Evolutionary conservation across 2,329 filamentous ascomycete genomes (phyloP).

Genomic region (Aspergillus phoenicis): DNA sequence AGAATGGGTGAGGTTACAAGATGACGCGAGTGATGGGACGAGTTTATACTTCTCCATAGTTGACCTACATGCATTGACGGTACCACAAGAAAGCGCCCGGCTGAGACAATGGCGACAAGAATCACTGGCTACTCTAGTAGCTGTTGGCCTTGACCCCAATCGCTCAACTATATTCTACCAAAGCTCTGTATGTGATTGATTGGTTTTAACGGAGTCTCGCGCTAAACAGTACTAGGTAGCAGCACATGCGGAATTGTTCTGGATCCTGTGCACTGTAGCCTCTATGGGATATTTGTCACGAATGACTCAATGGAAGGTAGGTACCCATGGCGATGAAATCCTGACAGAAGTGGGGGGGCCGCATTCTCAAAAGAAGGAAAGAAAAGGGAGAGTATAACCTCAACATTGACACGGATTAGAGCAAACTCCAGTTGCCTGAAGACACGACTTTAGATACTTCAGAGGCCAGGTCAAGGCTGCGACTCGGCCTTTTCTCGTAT

Average conservation of each 20-base stretch:
- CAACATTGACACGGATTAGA: constrained; percentile 50
- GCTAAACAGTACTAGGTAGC: constrained; percentile 57
- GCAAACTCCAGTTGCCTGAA: constrained; percentile 69
- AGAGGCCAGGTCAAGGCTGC: constrained; percentile 64
- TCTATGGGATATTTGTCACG: constrained; percentile 90
- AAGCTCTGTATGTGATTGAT: constrained; percentile 60
- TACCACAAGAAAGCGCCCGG: constrained; percentile 65
- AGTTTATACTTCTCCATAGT: constrained; percentile 83
- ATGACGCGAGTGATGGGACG: constrained; percentile 58
- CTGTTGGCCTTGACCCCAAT: constrained; percentile 79
- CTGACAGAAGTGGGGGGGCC: neutral
- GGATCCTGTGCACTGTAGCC: constrained; percentile 90
- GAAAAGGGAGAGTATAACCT: neutral
- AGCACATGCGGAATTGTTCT: constrained; percentile 89
- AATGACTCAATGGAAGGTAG: constrained; percentile 99
- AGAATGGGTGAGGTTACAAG: constrained; percentile 82
- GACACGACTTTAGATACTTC: constrained; percentile 61
- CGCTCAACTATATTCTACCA: constrained; percentile 81
- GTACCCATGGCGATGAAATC: constrained; percentile 10
- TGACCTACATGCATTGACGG: constrained; percentile 90
- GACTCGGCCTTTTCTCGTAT: constrained; percentile 92
- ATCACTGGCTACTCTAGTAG: constrained; percentile 76
- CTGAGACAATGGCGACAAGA: constrained; percentile 70
- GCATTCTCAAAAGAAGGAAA: neutral
- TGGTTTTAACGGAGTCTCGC: neutral